These are phyloP conservation scores for Tagetes erecta DNA, from an alignment of 129 eudicot genomes.

Conservation along the genomic window DNA sequence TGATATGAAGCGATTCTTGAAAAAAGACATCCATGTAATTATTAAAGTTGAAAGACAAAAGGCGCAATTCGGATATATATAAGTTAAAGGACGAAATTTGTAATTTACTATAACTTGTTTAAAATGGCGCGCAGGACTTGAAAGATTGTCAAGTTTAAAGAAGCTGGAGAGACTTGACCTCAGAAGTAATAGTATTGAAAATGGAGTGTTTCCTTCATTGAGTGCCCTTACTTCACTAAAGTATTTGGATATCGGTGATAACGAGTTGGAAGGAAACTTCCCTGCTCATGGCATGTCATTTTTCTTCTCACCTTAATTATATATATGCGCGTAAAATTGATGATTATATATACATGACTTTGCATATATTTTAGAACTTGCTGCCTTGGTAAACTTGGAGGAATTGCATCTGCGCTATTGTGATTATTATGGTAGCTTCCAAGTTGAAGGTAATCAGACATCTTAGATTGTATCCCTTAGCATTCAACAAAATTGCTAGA, in stretches of 20 bases:
- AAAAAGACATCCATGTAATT: no score
- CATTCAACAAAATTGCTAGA: background rate
- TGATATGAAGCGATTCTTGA: no score
- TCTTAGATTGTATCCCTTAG: background rate
- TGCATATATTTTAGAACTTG: constrained; percentile 8
- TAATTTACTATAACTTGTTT: background rate
- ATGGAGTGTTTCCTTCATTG: background rate
- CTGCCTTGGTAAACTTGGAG: constrained; percentile 32
- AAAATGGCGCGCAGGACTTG: background rate
- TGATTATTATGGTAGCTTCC: background rate
- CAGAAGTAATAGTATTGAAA: background rate
- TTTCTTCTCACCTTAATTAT: background rate
- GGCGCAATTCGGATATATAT: no score
- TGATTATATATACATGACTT: no score
- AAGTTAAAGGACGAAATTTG: no score
- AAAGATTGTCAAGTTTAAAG: constrained; percentile 6
- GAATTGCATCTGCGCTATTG: background rate
- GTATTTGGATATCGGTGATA: constrained; percentile 6
- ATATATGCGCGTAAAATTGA: background rate
- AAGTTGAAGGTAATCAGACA: constrained; percentile 15
- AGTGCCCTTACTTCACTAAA: constrained; percentile 15
- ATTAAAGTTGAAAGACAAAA: no score
- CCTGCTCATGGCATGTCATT: constrained; percentile 2
- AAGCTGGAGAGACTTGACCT: constrained; percentile 19
- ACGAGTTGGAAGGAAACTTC: background rate